Conservation (phyloP, 2,329 filamentous ascomycete species). For the Ascochyta clinopodiicola region DNA sequence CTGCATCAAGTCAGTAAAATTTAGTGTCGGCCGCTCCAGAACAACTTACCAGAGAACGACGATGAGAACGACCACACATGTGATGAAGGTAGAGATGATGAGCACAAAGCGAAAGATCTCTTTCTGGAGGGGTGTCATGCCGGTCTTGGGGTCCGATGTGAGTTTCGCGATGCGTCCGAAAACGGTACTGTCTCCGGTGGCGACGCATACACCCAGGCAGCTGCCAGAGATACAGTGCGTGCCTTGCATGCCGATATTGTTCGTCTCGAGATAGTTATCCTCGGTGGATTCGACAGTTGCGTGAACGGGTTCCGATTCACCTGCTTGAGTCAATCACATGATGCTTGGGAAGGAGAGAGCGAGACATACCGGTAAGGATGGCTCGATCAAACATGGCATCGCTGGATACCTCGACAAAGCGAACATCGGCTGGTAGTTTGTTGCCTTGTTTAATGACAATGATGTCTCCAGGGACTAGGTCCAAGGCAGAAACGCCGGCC, state of each 20-base stretch:
- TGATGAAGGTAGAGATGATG: conserved; percentile 72
- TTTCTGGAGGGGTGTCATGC: conserved; percentile 72
- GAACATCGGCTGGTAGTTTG: conserved; percentile 75
- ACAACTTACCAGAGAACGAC: conserved; percentile 66
- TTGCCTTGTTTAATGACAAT: conserved; percentile 73
- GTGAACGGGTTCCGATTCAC: conserved; percentile 69
- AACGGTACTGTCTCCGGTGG: conserved; percentile 74
- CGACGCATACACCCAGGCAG: conserved; percentile 71
- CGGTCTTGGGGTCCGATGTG: conserved; percentile 71
- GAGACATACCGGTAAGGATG: conserved; percentile 67
- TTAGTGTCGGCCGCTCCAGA: neutral
- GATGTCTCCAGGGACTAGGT: conserved; percentile 76
- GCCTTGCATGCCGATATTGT: conserved; percentile 78
- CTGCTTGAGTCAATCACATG: conserved; percentile 42
- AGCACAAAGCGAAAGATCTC: conserved; percentile 76
- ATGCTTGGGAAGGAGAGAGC: no score
- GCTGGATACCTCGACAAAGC: conserved; percentile 71
- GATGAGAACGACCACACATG: conserved; percentile 69
- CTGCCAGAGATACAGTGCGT: conserved; percentile 77
- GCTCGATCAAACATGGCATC: conserved; percentile 77
- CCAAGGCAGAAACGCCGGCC: conserved; percentile 58
- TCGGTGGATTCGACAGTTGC: conserved; percentile 69
- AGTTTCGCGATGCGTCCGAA: conserved; percentile 78
- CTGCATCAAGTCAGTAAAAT: conserved; percentile 47
- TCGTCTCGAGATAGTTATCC: conserved; percentile 77